Evolutionary conservation across 2,329 filamentous ascomycete species (phyloP), one percentile per base, ranked within the genome.

Genomic region (Talaromyces marneffei): DNA sequence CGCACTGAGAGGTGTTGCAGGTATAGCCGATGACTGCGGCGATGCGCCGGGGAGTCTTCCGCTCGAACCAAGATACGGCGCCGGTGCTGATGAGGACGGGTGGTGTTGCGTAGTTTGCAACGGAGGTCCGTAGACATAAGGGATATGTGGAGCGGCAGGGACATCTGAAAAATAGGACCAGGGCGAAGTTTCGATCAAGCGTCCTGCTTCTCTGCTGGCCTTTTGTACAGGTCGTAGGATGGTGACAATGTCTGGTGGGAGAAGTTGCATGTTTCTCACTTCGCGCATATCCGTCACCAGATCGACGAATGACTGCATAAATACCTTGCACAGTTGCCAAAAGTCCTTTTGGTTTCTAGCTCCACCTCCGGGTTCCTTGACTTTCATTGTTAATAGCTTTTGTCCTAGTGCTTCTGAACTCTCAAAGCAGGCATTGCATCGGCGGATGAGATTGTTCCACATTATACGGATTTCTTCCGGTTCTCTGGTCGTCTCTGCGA

Each of bases 1-100:
- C 16, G 92, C 92, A 68, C 90, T 94, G 64, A 96, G 83, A 7
- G 93, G 92, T 1, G 92, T 97, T 69, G 94, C 91, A 8, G 92
- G 92, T 39, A 92, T 77, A 10, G 83, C 80, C 9, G 83, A 78
- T 23, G 81, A 79, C 52, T 82, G 82, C 12, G 79, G 82, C 27
- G 75, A 73, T 62, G 71, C 64, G 62, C 65, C 67, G n/a, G 57
- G 33, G 10, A 57, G 44, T 48, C 57, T 42, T 16, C 40, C 27
- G 25, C 50, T 57, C 4, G 35, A 52, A 29, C 57, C 44, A 27
- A 63, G 57, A 50, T 56, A 63, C 27, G 61, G 44, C 18, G 59
- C 53, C 14, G 61, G 44, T 46, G 57, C 57, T 29, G 61, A 63
- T 12, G 72, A 73, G n/a, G 67, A 66, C 9, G 71, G 68, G 52